Evolutionary conservation across 108 stramenopile species (phyloP), one percentile per base, ranked within the genome.

Genomic region (Chaetoceros muelleri): DNA sequence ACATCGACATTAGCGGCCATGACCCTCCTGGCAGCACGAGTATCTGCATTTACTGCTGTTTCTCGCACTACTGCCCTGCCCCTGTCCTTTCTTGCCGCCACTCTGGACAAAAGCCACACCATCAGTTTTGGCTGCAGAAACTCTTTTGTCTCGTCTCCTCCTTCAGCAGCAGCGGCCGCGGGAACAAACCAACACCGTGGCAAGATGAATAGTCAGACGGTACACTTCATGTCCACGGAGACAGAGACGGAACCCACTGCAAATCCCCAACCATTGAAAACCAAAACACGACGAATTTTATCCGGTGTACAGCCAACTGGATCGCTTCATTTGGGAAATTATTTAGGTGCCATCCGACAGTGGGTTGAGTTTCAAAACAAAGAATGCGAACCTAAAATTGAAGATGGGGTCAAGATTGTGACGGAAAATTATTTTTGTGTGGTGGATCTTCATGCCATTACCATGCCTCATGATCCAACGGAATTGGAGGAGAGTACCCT

Each of bases 381-480:
- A 23, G 47, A 44, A 22, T 66, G 72, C n/a, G 59, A 73, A 63
- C 47, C 58, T 40, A 65, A 84, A 44, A 74, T 82, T 16, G 76
- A 83, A 20, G 77, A 73, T 0, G 60, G 54, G 1, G 48, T 52
- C 28, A 54, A 53, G 0, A 57, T 73, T 29, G 65, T 72, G n/a
- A 88, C 85, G 19, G 90, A 92, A 58, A 92, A 92, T 60, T 95
- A 92, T 57, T 99, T 98, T 67, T 96, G 87, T 55, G 95, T 98
- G 13, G 99, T 97, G 5, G 99, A 99, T 80, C 65, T 99, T 61
- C 99, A 99, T 72, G 95, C 99, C 48, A 95, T 99, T 65, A 99
- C 99, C 8, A 87, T 95, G 69, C 97, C 96, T 28, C 95, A 96
- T 23, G 87, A 98, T 74, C 93, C 95, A 24, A 84, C 68, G 59